Percentiles rank a stretch among this genome's conserved stretches.
Evolutionary conservation across 441 rosid species (phyloP).

Genomic region (Pelargonium exstipulatum): DNA sequence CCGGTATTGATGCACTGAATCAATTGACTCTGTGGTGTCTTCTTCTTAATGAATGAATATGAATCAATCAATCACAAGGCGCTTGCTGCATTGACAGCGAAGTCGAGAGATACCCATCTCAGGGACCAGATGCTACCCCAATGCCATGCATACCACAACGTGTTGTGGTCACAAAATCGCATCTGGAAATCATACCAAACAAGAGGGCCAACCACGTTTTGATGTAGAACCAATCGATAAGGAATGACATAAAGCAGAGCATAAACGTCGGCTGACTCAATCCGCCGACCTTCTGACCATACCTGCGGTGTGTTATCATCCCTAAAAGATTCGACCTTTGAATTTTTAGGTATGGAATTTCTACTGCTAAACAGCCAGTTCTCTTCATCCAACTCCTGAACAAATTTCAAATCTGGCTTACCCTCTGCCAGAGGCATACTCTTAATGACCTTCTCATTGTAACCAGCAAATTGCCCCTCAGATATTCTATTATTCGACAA

Average conservation of each 20-base stretch:
- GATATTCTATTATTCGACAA: slow-evolving; percentile 21
- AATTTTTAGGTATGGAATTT: slow-evolving; percentile 15
- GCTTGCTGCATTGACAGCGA: slow-evolving; percentile 9
- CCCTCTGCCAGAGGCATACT: slow-evolving; percentile 23
- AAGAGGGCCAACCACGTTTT: slow-evolving; percentile 11
- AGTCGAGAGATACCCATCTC: slow-evolving; percentile 4
- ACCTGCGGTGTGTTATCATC: slow-evolving; percentile 29
- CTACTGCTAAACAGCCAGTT: slow-evolving; percentile 33
- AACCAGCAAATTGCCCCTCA: slow-evolving; percentile 17
- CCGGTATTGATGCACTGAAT: neutral
- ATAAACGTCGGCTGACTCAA: slow-evolving; percentile 38
- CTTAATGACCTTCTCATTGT: slow-evolving; percentile 24
- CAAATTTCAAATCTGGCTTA: slow-evolving; percentile 20
- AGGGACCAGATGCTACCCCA: slow-evolving; percentile 21
- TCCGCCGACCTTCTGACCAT: slow-evolving; percentile 37
- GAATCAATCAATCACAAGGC: neutral
- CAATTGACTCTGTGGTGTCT: neutral
- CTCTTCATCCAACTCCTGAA: slow-evolving; percentile 32
- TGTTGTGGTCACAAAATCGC: neutral
- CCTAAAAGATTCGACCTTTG: slow-evolving; percentile 19
- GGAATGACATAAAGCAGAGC: slow-evolving; percentile 51
- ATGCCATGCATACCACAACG: neutral
- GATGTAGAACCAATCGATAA: slow-evolving; percentile 27
- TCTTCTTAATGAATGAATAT: slow-evolving; percentile 9
- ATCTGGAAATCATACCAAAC: neutral